phyloP scores from a whole-genome alignment of 306 rosid species.

The Glycyrrhiza uralensis region DNA sequence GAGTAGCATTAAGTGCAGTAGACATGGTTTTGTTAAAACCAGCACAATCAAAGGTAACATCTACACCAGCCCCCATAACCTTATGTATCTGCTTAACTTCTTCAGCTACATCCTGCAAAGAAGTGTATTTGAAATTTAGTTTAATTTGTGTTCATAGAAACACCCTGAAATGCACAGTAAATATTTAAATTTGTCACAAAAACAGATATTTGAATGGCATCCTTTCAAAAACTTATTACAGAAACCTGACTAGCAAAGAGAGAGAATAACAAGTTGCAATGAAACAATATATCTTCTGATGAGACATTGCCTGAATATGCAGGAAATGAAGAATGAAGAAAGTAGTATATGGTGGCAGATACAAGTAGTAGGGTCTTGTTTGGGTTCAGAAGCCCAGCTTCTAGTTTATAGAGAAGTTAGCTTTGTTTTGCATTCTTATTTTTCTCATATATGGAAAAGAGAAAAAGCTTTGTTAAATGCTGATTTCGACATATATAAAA shows the following conservation, averaged over 20 bases:
- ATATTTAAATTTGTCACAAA: neutral
- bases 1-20: conserved; percentile 71
- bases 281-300: neutral
- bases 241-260: neutral
- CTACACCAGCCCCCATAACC: conserved; percentile 55
- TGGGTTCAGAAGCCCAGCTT: too few relatives aligned
- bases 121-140: conserved; percentile 3
- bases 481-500: too few relatives aligned
- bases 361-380: neutral
- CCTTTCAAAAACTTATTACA: neutral
- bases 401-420: too few relatives aligned
- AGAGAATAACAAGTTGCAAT: neutral
- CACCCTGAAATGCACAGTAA: neutral
- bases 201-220: neutral
- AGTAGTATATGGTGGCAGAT: neutral
- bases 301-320: neutral
- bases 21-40: conserved; percentile 90
- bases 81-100: conserved; percentile 57
- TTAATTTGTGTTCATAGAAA: neutral
- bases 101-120: conserved; percentile 57
- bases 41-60: conserved; percentile 80
- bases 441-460: too few relatives aligned
- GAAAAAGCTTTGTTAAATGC: too few relatives aligned
- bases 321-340: conserved; percentile 2
- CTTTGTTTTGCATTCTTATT: too few relatives aligned